Base-by-base conservation (phyloP, 1,284 basidiomycete species). In the Naganishia liquefaciens region DNA sequence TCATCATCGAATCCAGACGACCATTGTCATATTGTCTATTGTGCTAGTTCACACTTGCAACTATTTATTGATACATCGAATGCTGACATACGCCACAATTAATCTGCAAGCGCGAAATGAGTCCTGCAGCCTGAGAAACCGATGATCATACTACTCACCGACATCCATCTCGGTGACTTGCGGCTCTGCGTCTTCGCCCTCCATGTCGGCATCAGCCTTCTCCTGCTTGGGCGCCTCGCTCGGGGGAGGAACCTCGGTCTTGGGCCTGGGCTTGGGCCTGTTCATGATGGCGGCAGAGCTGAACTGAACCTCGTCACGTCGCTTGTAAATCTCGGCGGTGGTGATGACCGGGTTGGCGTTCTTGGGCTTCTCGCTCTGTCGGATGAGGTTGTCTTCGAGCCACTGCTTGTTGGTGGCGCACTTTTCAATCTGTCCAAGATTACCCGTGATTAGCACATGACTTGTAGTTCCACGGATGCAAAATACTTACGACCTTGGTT, bases 361-460 rank as follows among this genome's bases (percentile, higher is more conserved):
- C 86, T 94, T 93, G 76, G 88, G 81, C 68, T 86, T 83, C 83
- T 96, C 93, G 27, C 84, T 82, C 83, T 96, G 93, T 72, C 88
- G 83, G 66, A 86, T 87, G 67, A 87, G 85, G 83, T 89, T 85
- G 82, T 96, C 91, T 73, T 94, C 90, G 68, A 97, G 84, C 93
- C 93, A 96, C 80, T 94, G 89, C 80, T 91, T 89, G 51, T 88
- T 82, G 30, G 86, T 91, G 55, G 90, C 82, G 66, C 78, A 79
- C 69, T 80, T 79, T 72, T 83, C 82, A 66, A 83, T 79, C 76
- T 77, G 64, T 23, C 17, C 30, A 21, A 42, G 17, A 54, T 33
- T 33, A 28, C 33, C 50, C 28, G 37, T 27, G 28, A 61, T 33
- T 54, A 53, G 42, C 43, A 47, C 6, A 2, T 15, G 42, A 17